Conservation (phyloP, 176 grass and related monocot genomes). For the Triticum aestivum region IWGSC_CS_RefSeq_v2.1 NC_057807.1:467607816-467608315, state of each 20-base stretch:
- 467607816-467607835: background rate
- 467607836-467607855: background rate
- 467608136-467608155: background rate
- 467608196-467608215: too few species aligned
- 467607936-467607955: background rate
- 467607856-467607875: background rate
- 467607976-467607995: background rate
- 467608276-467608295: background rate
- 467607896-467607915: constrained; percentile 2
- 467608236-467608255: too few species aligned
- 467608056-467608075: background rate
- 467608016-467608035: background rate
- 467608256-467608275: too few species aligned
- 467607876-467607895: background rate
- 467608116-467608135: background rate
- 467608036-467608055: background rate
- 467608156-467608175: background rate
- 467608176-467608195: background rate
- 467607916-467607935: background rate
- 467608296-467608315: background rate
- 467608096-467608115: background rate
- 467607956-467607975: background rate
- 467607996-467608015: background rate
- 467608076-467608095: background rate
- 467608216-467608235: too few species aligned